Evolutionary conservation across 805 yeast genomes (phyloP).

Genomic region (Candida piceae): DNA sequence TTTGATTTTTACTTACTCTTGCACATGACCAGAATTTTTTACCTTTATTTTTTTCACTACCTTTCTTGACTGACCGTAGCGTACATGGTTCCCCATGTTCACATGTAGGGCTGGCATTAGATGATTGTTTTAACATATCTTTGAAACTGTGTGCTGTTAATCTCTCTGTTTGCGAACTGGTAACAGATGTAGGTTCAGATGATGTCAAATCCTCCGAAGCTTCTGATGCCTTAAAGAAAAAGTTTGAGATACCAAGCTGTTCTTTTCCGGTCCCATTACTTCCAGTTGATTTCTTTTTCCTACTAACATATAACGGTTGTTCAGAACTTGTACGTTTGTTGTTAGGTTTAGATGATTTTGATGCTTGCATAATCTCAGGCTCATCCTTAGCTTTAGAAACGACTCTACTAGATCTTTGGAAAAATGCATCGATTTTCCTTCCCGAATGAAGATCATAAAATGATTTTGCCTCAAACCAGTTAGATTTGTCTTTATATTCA

Average conservation of each 20-base stretch:
- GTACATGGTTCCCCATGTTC: constrained; percentile 43
- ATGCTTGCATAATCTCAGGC: neutral
- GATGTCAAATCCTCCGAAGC: no score
- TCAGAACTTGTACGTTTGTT: no score
- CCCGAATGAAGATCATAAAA: constrained; percentile 36
- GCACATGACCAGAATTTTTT: constrained; percentile 52
- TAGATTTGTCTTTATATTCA: constrained; percentile 12
- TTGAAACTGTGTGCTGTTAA: constrained; percentile 15
- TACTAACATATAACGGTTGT: constrained; percentile 10
- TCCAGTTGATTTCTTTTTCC: constrained; percentile 8
- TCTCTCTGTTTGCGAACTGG: neutral
- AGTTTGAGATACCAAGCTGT: constrained; percentile 21
- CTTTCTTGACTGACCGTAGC: constrained; percentile 40
- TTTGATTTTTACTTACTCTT: constrained; percentile 24
- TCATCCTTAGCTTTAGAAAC: neutral
- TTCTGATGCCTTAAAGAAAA: constrained; percentile 21
- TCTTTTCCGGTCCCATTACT: neutral
- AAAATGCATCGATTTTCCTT: constrained; percentile 29
- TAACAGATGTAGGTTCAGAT: no score
- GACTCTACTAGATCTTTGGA: constrained; percentile 7
- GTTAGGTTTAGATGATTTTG: neutral
- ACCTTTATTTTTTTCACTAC: constrained; percentile 36
- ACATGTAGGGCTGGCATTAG: constrained; percentile 35
- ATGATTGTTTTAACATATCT: constrained; percentile 14
- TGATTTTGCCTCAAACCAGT: constrained; percentile 49